Evolutionary conservation across 495 filamentous ascomycete species (phyloP).

Genomic region (Trichoderma asperelloides): DNA sequence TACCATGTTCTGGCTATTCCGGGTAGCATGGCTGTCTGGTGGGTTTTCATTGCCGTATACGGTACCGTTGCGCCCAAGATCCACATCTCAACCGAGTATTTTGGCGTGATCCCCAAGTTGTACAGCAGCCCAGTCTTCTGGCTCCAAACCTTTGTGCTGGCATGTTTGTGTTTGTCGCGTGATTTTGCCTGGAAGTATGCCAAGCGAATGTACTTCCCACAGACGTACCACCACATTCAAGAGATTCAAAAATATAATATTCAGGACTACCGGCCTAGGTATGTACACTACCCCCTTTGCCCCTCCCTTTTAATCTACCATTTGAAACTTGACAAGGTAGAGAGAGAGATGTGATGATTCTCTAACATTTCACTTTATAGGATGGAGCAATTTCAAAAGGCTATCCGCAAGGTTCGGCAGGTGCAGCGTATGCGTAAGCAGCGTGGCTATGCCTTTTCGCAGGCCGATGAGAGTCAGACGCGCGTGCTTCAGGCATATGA

Average conservation of each 20-base stretch:
- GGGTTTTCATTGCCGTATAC: slow-evolving; percentile 82
- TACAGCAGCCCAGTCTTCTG: slow-evolving; percentile 82
- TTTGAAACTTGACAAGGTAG: background rate
- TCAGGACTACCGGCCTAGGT: slow-evolving; percentile 92
- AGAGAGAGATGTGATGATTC: background rate
- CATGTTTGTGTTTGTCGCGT: slow-evolving; percentile 73
- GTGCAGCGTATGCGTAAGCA: slow-evolving; percentile 99
- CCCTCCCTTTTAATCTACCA: background rate
- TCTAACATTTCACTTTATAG: slow-evolving; percentile 30
- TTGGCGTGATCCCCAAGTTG: slow-evolving; percentile 70
- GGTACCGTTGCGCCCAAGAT: slow-evolving; percentile 82
- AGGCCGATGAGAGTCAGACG: slow-evolving; percentile 92
- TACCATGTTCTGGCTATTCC: slow-evolving; percentile 95
- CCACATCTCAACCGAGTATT: slow-evolving; percentile 75
- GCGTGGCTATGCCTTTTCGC: slow-evolving; percentile 95
- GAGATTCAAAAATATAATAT: slow-evolving; percentile 99
- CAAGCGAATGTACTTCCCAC: slow-evolving; percentile 93
- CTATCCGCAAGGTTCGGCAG: slow-evolving; percentile 95
- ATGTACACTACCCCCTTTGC: slow-evolving; percentile 20
- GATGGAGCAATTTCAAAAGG: slow-evolving; percentile 99
- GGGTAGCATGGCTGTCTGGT: slow-evolving; percentile 85
- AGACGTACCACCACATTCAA: slow-evolving; percentile 96
- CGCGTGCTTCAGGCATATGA: slow-evolving; percentile 94
- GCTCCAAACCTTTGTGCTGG: slow-evolving; percentile 72
- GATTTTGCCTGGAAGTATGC: slow-evolving; percentile 81